Evolutionary conservation across 2,329 filamentous ascomycete genomes (phyloP).

Genomic region (Aspergillus viridinutans): DNA sequence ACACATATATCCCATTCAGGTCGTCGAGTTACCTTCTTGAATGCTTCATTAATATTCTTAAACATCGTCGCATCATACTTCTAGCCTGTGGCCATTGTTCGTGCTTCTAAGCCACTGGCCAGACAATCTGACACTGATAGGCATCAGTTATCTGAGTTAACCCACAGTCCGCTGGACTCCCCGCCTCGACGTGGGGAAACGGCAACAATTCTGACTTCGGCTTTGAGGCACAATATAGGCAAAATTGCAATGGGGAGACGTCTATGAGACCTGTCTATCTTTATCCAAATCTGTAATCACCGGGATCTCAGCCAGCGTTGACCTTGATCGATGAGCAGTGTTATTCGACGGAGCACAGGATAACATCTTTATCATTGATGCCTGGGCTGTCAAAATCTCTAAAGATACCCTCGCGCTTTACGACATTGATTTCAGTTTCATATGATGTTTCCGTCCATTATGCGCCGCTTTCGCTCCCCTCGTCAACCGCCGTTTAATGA

Average conservation of each 20-base stretch:
- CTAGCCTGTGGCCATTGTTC: background rate
- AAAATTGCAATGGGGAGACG: background rate
- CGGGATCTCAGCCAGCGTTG: background rate
- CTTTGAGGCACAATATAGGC: background rate
- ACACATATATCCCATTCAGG: background rate
- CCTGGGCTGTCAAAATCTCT: background rate
- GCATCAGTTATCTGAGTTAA: background rate
- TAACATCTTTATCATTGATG: background rate
- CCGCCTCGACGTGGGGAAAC: background rate
- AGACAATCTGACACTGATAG: background rate
- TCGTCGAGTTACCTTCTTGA: background rate
- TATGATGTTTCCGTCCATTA: background rate
- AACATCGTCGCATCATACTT: background rate
- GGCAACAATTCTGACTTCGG: background rate
- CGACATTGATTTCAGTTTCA: background rate
- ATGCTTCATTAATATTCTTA: background rate
- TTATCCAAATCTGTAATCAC: background rate
- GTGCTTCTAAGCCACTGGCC: too few relatives aligned
- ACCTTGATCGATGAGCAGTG: background rate
- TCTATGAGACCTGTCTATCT: background rate
- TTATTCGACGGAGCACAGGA: background rate
- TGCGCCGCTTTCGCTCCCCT: background rate
- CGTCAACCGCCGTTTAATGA: background rate
- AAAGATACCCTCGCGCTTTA: background rate
- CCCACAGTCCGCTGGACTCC: background rate